A percentile compares a stretch with the other conserved stretches of the same genome.
These are phyloP conservation scores for Rhododendron simsii DNA, from an alignment of 148 eudicot genomes.

Conservation along the genomic window DNA sequence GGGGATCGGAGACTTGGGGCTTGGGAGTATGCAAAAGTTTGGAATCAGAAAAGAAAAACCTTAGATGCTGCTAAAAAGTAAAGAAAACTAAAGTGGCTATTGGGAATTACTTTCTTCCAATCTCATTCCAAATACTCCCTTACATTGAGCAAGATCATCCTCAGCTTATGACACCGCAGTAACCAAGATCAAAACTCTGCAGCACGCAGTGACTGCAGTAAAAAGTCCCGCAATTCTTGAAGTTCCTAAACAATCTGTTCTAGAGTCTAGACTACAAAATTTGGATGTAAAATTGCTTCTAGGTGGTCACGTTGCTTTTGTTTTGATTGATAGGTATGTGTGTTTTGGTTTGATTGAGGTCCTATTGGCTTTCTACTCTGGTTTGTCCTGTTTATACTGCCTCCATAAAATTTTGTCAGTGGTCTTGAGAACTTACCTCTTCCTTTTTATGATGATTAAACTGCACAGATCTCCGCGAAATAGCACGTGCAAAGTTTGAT, in stretches of 20 bases:
- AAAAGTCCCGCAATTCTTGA: neutral
- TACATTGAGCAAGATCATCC: neutral
- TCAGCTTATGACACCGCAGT: neutral
- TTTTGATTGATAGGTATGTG: neutral
- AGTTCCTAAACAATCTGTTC: neutral
- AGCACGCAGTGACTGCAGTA: neutral
- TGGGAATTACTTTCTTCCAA: neutral
- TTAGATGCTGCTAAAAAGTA: neutral
- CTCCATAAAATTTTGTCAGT: neutral
- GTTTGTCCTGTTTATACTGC: neutral
- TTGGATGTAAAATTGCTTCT: neutral
- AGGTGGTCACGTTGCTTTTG: neutral
- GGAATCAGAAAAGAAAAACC: neutral
- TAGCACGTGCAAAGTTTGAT: constrained; percentile 78
- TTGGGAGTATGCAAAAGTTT: neutral
- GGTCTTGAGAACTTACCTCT: neutral
- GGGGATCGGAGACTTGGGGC: neutral
- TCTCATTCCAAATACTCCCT: neutral
- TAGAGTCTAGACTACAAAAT: neutral
- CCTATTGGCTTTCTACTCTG: neutral
- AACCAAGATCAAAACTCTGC: neutral
- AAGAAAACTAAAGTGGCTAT: neutral
- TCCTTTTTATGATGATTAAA: constrained; percentile 9
- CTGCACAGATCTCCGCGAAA: constrained; percentile 75
- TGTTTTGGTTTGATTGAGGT: neutral